phyloP scores from a whole-genome alignment of 371 early-diverging fungal genomes.

The Basidiobolus heterosporus region DNA sequence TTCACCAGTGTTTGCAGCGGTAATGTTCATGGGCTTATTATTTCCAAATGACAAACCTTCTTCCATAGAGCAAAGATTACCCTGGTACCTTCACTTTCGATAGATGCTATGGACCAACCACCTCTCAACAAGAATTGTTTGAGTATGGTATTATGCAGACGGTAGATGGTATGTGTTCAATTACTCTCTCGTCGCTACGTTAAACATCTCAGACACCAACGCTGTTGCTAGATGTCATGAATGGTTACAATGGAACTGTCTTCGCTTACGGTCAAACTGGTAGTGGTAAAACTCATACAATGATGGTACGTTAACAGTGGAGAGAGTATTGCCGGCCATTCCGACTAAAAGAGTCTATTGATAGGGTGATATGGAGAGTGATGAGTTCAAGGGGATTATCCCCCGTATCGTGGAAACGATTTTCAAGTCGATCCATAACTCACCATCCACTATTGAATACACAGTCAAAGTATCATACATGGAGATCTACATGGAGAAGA shows the following conservation, averaged over 20 bases:
- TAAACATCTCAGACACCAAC: too few species aligned
- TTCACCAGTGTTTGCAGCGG: neutral
- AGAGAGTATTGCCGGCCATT: neutral
- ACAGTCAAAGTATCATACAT: slow-evolving; percentile 90
- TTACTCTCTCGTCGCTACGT: too few species aligned
- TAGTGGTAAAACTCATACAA: slow-evolving; percentile 97
- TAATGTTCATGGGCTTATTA: neutral
- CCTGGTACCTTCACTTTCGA: slow-evolving; percentile 77
- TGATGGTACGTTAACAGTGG: slow-evolving; percentile 65
- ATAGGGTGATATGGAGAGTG: slow-evolving; percentile 84
- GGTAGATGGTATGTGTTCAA: slow-evolving; percentile 65
- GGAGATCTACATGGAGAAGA: slow-evolving; percentile 99
- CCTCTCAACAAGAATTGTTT: slow-evolving; percentile 70
- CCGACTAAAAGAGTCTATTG: slow-evolving; percentile 28
- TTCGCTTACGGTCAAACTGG: slow-evolving; percentile 98
- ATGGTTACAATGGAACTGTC: slow-evolving; percentile 92
- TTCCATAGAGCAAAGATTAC: slow-evolving; percentile 34
- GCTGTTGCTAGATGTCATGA: slow-evolving; percentile 34
- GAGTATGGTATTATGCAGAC: slow-evolving; percentile 76
- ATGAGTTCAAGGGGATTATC: slow-evolving; percentile 79
- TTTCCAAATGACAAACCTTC: neutral
- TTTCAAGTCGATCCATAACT: slow-evolving; percentile 66
- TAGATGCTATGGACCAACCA: slow-evolving; percentile 65
- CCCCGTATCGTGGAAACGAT: slow-evolving; percentile 86
- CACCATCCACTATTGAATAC: slow-evolving; percentile 77